phyloP scores from a whole-genome alignment of 805 yeast genomes.

The Danielia oregonensis region DNA sequence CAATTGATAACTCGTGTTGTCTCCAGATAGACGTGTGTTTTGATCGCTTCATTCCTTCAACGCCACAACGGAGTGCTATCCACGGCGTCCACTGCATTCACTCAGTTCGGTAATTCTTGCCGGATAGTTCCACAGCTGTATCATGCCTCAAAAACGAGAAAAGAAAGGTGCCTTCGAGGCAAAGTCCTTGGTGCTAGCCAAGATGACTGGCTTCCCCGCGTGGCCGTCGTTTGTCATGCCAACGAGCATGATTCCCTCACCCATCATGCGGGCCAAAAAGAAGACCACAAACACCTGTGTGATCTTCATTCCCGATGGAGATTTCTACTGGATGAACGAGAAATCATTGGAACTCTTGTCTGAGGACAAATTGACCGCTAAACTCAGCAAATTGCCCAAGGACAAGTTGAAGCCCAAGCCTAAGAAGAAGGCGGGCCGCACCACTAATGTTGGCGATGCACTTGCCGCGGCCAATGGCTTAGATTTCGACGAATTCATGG shows the following conservation, averaged over 20 bases:
- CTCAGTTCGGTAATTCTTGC: too few relatives aligned
- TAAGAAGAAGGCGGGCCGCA: conserved; percentile 23
- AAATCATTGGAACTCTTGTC: conserved; percentile 32
- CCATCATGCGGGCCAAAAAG: conserved; percentile 33
- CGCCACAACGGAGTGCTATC: too few relatives aligned
- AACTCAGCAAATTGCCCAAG: conserved; percentile 26
- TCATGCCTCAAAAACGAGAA: conserved; percentile 33
- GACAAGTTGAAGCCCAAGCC: conserved; percentile 18
- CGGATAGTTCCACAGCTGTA: too few relatives aligned
- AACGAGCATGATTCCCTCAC: conserved; percentile 29
- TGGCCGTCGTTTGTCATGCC: conserved; percentile 53
- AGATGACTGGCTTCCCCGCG: conserved; percentile 42
- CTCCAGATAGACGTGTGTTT: too few relatives aligned
- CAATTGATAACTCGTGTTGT: too few relatives aligned
- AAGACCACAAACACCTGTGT: conserved; percentile 37
- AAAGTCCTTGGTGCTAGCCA: conserved; percentile 41
- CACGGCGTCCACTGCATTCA: too few relatives aligned
- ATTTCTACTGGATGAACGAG: conserved; percentile 42
- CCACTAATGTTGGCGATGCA: conserved; percentile 34
- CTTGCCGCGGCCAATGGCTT: conserved; percentile 35
- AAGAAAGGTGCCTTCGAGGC: conserved; percentile 22
- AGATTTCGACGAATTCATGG: conserved; percentile 35
- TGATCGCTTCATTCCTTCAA: too few relatives aligned
- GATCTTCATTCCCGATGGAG: conserved; percentile 45
- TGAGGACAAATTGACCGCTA: conserved; percentile 25